Evolutionary conservation across 768 basidiomycete species (phyloP).

Genomic region (Sarcomyxa edulis): DNA sequence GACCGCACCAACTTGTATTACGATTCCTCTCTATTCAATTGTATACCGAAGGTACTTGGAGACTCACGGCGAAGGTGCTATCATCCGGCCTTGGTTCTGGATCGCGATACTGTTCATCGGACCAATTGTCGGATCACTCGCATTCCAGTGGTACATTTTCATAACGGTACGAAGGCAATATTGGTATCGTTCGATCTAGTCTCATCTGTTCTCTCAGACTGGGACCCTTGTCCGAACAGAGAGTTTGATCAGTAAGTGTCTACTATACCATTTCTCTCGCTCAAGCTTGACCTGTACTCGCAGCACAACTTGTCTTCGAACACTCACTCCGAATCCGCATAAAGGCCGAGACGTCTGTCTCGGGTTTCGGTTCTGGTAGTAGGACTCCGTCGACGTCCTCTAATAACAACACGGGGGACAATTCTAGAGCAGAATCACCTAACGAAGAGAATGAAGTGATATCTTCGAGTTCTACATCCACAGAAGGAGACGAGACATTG

Average conservation of each 20-base stretch:
- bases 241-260: constrained; percentile 31
- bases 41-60: constrained; percentile 34
- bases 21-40: not conserved
- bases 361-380: too few relatives aligned
- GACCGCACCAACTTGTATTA: not conserved
- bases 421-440: too few relatives aligned
- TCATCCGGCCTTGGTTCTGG: constrained; percentile 49
- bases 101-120: constrained; percentile 31
- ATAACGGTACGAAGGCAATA: constrained; percentile 34
- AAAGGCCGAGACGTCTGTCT: constrained; percentile 24
- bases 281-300: too few relatives aligned
- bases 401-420: too few relatives aligned
- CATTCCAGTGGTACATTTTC: constrained; percentile 38
- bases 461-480: too few relatives aligned
- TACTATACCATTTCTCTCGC: too few relatives aligned
- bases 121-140: constrained; percentile 26
- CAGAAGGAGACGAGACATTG: constrained; percentile 12
- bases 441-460: too few relatives aligned
- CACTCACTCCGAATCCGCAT: constrained; percentile 44
- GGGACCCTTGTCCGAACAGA: constrained; percentile 17
- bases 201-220: constrained; percentile 4
- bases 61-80: constrained; percentile 29
- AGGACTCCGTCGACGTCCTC: too few relatives aligned
- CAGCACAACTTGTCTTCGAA: constrained; percentile 20
- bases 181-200: constrained; percentile 19